phyloP scores from a whole-genome alignment of 2,329 filamentous ascomycete genomes.

The Microdochium trichocladiopsis region DNA sequence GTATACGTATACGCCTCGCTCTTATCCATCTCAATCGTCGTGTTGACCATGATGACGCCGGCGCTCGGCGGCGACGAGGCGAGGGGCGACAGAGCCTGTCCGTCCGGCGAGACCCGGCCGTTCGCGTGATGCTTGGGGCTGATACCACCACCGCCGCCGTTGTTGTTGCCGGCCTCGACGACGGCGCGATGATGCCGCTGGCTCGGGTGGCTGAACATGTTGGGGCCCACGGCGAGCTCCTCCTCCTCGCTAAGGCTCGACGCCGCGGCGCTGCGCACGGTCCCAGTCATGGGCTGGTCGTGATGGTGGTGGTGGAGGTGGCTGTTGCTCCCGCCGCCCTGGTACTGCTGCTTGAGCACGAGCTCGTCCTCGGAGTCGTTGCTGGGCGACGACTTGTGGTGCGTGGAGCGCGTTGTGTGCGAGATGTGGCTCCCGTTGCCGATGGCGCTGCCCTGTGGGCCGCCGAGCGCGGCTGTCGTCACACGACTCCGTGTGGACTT shows the following conservation, averaged over 20 bases:
- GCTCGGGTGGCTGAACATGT: background rate
- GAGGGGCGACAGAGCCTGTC: background rate
- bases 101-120: background rate
- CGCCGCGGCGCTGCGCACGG: background rate
- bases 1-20: background rate
- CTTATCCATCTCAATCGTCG: background rate
- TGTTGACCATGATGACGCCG: background rate
- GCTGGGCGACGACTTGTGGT: background rate
- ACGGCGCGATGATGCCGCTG: background rate
- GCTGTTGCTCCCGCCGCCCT: too few relatives aligned
- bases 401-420: background rate
- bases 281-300: background rate
- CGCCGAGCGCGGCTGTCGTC: background rate
- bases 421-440: background rate
- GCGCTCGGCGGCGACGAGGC: background rate
- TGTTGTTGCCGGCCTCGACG: background rate
- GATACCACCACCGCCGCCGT: too few relatives aligned
- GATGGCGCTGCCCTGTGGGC: background rate
- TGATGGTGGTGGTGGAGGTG: too few relatives aligned
- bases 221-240: background rate
- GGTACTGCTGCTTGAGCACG: background rate
- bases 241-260: background rate
- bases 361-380: background rate
- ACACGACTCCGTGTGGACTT: background rate
- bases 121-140: too few relatives aligned